Percentiles rank a stretch among this genome's conserved stretches.
Evolutionary conservation across 768 basidiomycete species (phyloP).

Genomic region (Hygrophoropsis aurantiaca): DNA sequence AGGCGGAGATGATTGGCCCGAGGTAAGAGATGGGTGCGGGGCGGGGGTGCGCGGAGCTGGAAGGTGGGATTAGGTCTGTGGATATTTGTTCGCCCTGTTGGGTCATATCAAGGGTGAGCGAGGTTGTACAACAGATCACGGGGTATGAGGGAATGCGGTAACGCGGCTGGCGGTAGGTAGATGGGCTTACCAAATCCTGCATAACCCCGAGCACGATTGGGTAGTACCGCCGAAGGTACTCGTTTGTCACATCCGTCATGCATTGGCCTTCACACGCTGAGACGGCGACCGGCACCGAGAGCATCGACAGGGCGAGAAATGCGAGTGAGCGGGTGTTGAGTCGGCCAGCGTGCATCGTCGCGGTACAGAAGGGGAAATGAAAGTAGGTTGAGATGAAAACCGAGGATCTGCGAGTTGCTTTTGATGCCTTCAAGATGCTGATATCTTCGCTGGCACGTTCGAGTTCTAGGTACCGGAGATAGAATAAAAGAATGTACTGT

Average conservation of each 20-base stretch:
- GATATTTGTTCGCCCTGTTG: conserved; percentile 37
- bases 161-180: background rate
- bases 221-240: conserved; percentile 52
- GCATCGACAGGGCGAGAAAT: conserved; percentile 20
- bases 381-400: too few species aligned
- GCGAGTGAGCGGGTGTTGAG: too few species aligned
- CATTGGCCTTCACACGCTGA: conserved; percentile 72
- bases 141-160: conserved; percentile 1
- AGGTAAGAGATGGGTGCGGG: conserved; percentile 37
- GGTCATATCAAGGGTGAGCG: too few species aligned
- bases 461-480: too few species aligned
- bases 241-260: conserved; percentile 57
- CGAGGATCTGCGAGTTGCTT: too few species aligned
- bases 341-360: too few species aligned
- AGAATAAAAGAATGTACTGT: background rate
- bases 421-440: too few species aligned
- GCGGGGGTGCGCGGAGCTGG: conserved; percentile 18
- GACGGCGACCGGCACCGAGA: conserved; percentile 37
- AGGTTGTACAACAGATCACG: too few species aligned
- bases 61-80: conserved; percentile 29
- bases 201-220: conserved; percentile 39
- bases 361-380: too few species aligned
- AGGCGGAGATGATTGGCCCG: conserved; percentile 46
- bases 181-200: conserved; percentile 40
- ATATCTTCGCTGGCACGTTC: too few species aligned